Conservation (phyloP, 2,329 filamentous ascomycete species). For the Cercospora sp. region DNA sequence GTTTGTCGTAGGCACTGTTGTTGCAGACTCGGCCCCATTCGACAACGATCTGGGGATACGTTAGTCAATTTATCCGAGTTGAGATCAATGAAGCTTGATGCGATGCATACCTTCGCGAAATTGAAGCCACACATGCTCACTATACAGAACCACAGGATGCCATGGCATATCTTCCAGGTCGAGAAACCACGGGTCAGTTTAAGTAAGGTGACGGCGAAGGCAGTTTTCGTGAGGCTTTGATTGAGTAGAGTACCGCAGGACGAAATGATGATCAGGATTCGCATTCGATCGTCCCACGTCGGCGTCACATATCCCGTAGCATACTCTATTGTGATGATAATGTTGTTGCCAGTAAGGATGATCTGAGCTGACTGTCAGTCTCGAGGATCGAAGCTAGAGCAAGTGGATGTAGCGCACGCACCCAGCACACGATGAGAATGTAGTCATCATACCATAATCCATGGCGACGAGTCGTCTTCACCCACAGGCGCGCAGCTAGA, state of each 20-base stretch:
- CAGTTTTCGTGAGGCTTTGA: constrained; percentile 42
- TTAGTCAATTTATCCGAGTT: constrained; percentile 3
- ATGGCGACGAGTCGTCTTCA: constrained; percentile 42
- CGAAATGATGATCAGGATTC: constrained; percentile 52
- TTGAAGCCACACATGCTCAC: constrained; percentile 52
- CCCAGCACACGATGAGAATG: constrained; percentile 42
- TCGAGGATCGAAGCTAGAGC: not conserved
- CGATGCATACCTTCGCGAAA: constrained; percentile 42
- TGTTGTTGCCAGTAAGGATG: constrained; percentile 49
- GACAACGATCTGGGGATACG: constrained; percentile 40
- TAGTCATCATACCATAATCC: constrained; percentile 46
- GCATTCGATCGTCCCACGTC: constrained; percentile 55
- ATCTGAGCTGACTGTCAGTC: constrained; percentile 34
- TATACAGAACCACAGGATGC: constrained; percentile 53
- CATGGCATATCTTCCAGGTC: constrained; percentile 23
- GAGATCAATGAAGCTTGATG: not conserved
- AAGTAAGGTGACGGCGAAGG: constrained; percentile 44
- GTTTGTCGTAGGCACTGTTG: constrained; percentile 47
- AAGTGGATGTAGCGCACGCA: constrained; percentile 24
- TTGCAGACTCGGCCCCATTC: constrained; percentile 53
- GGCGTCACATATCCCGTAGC: constrained; percentile 51
- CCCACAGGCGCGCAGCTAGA: constrained; percentile 40
- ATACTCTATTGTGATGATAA: constrained; percentile 50
- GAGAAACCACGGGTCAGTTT: constrained; percentile 45
- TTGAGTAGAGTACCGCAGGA: constrained; percentile 43